phyloP scores from a whole-genome alignment of 2,329 filamentous ascomycete species.

The Thelonectria olida region DNA sequence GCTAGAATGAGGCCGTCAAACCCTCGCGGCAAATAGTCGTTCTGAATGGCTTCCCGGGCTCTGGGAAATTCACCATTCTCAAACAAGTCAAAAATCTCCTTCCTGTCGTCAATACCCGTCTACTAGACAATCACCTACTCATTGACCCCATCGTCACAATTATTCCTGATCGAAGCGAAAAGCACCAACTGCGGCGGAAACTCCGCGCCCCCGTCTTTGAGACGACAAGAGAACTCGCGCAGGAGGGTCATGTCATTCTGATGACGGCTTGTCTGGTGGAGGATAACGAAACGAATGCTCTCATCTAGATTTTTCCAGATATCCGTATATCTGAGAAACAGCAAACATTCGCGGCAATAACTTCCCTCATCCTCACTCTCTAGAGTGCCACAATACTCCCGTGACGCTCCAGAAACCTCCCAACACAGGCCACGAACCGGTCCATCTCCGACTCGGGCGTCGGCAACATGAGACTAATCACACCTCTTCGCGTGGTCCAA shows the following conservation, averaged over 20 bases:
- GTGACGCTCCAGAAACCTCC: neutral
- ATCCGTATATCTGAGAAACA: no score
- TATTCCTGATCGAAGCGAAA: no score
- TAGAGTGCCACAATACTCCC: neutral
- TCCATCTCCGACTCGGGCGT: constrained; percentile 4
- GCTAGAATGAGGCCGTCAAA: no score
- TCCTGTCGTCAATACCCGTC: constrained; percentile 10
- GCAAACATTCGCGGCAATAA: no score
- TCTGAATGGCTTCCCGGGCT: constrained; percentile 33
- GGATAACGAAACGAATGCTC: neutral
- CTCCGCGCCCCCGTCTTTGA: constrained; percentile 21
- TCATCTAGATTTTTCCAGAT: no score
- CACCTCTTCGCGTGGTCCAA: neutral
- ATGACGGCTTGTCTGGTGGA: constrained; percentile 32
- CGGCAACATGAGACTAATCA: neutral
- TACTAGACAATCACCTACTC: constrained; percentile 34
- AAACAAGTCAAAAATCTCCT: constrained; percentile 19
- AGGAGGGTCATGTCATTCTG: constrained; percentile 18
- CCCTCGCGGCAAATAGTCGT: no score
- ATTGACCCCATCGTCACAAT: constrained; percentile 26
- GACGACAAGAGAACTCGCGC: constrained; percentile 16
- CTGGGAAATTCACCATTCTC: constrained; percentile 34
- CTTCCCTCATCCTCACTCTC: no score
- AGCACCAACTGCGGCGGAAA: no score
- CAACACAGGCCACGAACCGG: neutral